Conservation (phyloP, 352 stramenopile genomes). For the Pythium oligandrum region DNA sequence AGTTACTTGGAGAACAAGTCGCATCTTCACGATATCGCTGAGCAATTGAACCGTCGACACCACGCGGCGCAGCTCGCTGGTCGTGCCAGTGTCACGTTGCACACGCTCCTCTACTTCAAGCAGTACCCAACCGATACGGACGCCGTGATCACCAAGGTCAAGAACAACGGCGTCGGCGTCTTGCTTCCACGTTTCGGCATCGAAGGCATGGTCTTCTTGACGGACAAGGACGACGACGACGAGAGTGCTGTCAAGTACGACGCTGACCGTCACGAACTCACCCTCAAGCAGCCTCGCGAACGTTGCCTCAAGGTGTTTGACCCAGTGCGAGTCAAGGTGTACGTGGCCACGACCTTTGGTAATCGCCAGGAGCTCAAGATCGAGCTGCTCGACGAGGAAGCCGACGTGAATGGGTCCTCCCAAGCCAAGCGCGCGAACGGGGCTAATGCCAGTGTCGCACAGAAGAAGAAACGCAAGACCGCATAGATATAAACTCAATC, state of each 20-base stretch:
- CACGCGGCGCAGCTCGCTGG: slow-evolving; percentile 95
- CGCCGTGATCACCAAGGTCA: slow-evolving; percentile 95
- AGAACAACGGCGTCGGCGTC: slow-evolving; percentile 93
- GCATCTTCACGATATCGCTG: slow-evolving; percentile 93
- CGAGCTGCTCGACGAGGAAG: slow-evolving; percentile 47
- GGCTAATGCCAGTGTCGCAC: too few species aligned
- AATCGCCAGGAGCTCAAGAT: slow-evolving; percentile 85
- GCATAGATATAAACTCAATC: too few species aligned
- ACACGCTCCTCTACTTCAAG: slow-evolving; percentile 98
- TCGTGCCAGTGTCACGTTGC: slow-evolving; percentile 93
- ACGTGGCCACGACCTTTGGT: slow-evolving; percentile 67
- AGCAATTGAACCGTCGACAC: slow-evolving; percentile 97
- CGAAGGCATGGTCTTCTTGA: slow-evolving; percentile 93
- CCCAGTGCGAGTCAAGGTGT: slow-evolving; percentile 73
- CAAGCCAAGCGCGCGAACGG: too few species aligned
- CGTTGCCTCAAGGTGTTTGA: slow-evolving; percentile 77
- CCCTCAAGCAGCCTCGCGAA: slow-evolving; percentile 41
- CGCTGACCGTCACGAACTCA: slow-evolving; percentile 48
- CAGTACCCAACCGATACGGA: slow-evolving; percentile 77
- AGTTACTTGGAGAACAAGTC: slow-evolving; percentile 92
- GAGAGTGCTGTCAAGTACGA: slow-evolving; percentile 57
- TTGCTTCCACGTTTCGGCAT: slow-evolving; percentile 98
- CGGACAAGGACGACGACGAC: slow-evolving; percentile 62
- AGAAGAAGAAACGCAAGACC: too few species aligned
- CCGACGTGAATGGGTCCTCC: not conserved